These are phyloP conservation scores for Coelastrella sp. DNA, from an alignment of 139 green algal genomes.

Conservation along the genomic window DNA sequence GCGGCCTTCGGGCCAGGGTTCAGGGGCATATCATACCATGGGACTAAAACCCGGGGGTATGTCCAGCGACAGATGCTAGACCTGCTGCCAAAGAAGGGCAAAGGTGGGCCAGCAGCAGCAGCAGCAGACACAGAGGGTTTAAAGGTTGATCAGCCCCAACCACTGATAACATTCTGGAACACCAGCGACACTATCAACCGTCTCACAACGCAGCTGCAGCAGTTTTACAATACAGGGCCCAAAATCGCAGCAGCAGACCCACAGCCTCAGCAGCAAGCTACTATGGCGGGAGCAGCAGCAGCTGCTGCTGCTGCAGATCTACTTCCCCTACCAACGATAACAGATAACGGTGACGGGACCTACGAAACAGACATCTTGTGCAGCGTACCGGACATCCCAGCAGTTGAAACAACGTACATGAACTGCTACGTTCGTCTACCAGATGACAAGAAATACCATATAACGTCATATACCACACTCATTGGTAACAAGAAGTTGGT, in stretches of 20 bases:
- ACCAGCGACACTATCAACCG: neutral
- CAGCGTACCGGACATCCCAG: neutral
- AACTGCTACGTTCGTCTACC: conserved; percentile 13
- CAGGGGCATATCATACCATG: neutral
- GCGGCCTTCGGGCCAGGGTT: neutral
- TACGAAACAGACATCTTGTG: neutral
- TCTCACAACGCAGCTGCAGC: neutral
- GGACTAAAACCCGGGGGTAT: neutral
- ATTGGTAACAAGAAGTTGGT: conserved; percentile 18
- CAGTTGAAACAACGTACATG: conserved; percentile 19
- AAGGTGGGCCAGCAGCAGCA: neutral
- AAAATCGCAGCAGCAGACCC: neutral
- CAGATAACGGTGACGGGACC: neutral
- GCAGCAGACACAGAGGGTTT: neutral
- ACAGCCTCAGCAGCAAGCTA: neutral
- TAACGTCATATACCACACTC: conserved; percentile 9
- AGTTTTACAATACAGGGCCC: neutral
- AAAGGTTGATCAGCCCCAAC: too few relatives aligned
- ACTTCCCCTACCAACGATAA: neutral
- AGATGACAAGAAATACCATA: conserved; percentile 21
- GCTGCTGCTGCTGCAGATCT: neutral
- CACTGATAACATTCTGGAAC: too few relatives aligned
- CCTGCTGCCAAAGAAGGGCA: neutral
- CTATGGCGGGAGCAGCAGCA: neutral
- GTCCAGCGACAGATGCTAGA: neutral